A percentile compares a stretch with the other conserved stretches of the same genome.
Evolutionary conservation across 495 filamentous ascomycete genomes (phyloP).

Genomic region (Evansstolkia leycettana): DNA sequence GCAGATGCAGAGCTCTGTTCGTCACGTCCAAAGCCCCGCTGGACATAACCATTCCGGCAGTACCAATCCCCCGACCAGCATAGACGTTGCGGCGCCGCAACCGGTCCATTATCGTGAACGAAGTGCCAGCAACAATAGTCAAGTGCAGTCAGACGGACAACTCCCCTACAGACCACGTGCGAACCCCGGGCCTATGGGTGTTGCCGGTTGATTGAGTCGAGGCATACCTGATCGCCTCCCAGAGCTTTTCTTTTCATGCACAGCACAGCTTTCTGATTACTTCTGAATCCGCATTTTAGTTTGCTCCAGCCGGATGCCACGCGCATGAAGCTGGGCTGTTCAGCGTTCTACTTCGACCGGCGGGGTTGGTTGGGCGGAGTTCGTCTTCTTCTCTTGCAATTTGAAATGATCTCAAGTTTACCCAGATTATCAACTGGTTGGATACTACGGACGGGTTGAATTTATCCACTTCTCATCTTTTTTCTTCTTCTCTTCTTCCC

Average conservation of each 20-base stretch:
- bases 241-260: conserved; percentile 7
- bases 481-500: conserved; percentile 10
- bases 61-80: conserved; percentile 12
- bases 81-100: conserved; percentile 19
- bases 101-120: conserved; percentile 24
- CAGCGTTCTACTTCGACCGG: conserved; percentile 25
- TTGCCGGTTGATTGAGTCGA: conserved; percentile 21
- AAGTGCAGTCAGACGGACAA: conserved; percentile 22
- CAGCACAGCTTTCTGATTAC: background rate
- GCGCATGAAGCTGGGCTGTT: conserved; percentile 14
- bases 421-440: background rate
- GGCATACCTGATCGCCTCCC: conserved; percentile 1
- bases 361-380: conserved; percentile 24
- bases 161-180: conserved; percentile 30
- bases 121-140: conserved; percentile 30
- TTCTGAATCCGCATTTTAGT: conserved; percentile 4
- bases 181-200: conserved; percentile 31
- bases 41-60: conserved; percentile 26
- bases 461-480: background rate
- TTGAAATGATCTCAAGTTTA: conserved; percentile 14
- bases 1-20: conserved; percentile 71
- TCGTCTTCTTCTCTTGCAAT: conserved; percentile 10
- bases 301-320: conserved; percentile 5
- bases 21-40: conserved; percentile 57
- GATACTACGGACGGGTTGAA: background rate